Evolutionary conservation across 805 yeast genomes (phyloP).

Genomic region (Kluyveromyces aestuarii): DNA sequence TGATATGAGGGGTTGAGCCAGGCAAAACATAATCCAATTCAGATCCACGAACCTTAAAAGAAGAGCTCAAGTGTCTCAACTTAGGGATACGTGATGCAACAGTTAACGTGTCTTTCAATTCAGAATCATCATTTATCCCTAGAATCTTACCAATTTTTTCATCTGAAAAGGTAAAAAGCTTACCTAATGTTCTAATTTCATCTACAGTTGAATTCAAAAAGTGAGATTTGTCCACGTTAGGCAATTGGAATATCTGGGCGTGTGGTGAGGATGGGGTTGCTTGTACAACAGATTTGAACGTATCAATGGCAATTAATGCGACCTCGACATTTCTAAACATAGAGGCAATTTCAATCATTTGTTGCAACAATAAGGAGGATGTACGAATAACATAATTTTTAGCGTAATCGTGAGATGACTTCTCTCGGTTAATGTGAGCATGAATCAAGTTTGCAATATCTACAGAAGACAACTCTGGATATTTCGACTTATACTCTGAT

Average conservation of each 20-base stretch:
- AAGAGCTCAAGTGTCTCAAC: slow-evolving; percentile 57
- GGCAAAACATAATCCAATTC: slow-evolving; percentile 46
- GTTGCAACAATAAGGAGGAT: slow-evolving; percentile 48
- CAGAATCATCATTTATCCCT: slow-evolving; percentile 39
- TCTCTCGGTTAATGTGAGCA: slow-evolving; percentile 49
- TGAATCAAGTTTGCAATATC: slow-evolving; percentile 44
- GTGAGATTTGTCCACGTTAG: slow-evolving; percentile 48
- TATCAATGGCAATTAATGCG: slow-evolving; percentile 48
- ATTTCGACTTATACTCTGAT: slow-evolving; percentile 49
- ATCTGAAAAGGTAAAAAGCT: slow-evolving; percentile 50
- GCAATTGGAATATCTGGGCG: slow-evolving; percentile 73
- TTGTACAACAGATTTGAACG: slow-evolving; percentile 65
- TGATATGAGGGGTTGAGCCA: slow-evolving; percentile 63
- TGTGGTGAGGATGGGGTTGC: slow-evolving; percentile 52
- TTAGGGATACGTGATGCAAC: slow-evolving; percentile 62
- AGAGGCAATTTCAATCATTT: slow-evolving; percentile 73
- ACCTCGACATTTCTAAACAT: slow-evolving; percentile 68
- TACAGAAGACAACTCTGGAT: slow-evolving; percentile 33
- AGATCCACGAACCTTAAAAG: slow-evolving; percentile 86
- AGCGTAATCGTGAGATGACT: slow-evolving; percentile 26
- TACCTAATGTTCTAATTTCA: slow-evolving; percentile 53
- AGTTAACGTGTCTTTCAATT: slow-evolving; percentile 40
- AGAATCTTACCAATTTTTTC: slow-evolving; percentile 46
- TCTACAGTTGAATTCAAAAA: slow-evolving; percentile 26
- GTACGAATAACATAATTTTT: slow-evolving; percentile 52